Conservation (phyloP, 2,329 filamentous ascomycete genomes). For the Clonostachys chloroleuca region DNA sequence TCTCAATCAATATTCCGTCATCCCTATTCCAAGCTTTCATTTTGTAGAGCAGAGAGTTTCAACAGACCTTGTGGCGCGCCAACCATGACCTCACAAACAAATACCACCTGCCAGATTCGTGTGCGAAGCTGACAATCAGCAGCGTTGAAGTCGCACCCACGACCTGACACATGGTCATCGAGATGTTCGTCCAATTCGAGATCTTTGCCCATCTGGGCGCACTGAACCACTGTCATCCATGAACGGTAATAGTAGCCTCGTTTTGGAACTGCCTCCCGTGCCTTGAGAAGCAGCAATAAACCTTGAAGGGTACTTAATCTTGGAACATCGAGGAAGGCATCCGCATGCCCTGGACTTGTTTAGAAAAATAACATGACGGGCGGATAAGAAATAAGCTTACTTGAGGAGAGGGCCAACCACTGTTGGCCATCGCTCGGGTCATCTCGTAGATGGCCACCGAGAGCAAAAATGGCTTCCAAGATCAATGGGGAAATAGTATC, state of each 20-base stretch:
- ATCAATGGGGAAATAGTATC: conserved; percentile 85
- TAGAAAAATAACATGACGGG: not conserved
- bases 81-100: conserved; percentile 86
- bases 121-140: conserved; percentile 81
- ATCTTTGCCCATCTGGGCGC: conserved; percentile 90
- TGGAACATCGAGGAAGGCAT: conserved; percentile 90
- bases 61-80: conserved; percentile 80
- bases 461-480: conserved; percentile 87
- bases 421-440: conserved; percentile 82
- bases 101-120: conserved; percentile 84
- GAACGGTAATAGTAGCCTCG: conserved; percentile 95
- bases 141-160: conserved; percentile 61
- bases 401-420: conserved; percentile 86
- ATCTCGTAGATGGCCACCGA: conserved; percentile 77
- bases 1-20: not conserved
- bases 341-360: conserved; percentile 65
- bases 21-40: not conserved
- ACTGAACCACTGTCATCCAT: conserved; percentile 92
- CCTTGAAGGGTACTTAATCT: conserved; percentile 90
- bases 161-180: conserved; percentile 69
- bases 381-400: conserved; percentile 37
- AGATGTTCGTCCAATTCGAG: conserved; percentile 85
- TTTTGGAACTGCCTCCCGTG: conserved; percentile 85
- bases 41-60: not conserved
- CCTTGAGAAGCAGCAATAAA: conserved; percentile 81